These are phyloP conservation scores for Nissolia schottii DNA, from an alignment of 306 rosid species.

Conservation along the genomic window DNA sequence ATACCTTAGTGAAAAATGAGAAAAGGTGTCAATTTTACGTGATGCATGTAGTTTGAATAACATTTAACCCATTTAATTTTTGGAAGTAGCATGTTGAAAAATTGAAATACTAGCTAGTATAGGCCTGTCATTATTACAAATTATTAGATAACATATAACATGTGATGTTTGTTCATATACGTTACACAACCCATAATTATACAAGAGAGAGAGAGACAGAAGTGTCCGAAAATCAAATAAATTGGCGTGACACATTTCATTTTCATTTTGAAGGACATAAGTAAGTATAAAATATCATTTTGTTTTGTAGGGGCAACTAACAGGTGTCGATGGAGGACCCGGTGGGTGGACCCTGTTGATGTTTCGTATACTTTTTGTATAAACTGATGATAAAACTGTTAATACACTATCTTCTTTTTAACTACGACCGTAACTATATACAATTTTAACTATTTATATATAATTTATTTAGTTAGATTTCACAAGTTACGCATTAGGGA, in stretches of 20 bases:
- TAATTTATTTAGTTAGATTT: neutral
- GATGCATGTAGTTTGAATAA: too few relatives aligned
- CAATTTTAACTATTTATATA: neutral
- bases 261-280: neutral
- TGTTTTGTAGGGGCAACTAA: neutral
- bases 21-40: too few relatives aligned
- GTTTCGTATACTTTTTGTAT: neutral
- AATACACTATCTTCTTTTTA: too few relatives aligned
- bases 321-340: neutral
- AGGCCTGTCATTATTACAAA: neutral
- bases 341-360: neutral
- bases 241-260: neutral
- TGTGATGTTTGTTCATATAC: neutral
- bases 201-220: neutral
- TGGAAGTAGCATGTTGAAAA: too few relatives aligned
- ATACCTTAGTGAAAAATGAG: too few relatives aligned
- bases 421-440: too few relatives aligned
- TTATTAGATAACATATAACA: conserved; percentile 12
- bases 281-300: neutral
- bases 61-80: too few relatives aligned
- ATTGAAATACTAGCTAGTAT: too few relatives aligned
- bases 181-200: neutral
- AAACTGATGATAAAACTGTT: too few relatives aligned
- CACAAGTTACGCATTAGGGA: too few relatives aligned
- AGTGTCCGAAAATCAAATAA: neutral